A percentile compares a stretch with the other conserved stretches of the same genome.
These are phyloP conservation scores for Xylaria sp. DNA, from an alignment of 2,329 filamentous ascomycete genomes.

Conservation along the genomic window DNA sequence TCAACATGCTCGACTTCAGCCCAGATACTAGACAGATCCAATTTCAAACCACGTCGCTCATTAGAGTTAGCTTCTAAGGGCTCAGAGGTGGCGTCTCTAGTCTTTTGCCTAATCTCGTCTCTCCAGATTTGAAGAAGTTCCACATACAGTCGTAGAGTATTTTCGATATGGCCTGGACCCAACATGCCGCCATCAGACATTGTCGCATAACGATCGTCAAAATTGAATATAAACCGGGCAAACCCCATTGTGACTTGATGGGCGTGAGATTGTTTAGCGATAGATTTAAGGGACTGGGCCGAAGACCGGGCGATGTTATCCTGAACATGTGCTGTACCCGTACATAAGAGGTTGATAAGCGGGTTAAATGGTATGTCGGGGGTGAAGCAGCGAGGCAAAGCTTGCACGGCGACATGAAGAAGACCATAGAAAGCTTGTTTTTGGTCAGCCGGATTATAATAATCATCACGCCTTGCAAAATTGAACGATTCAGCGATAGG, in stretches of 20 bases:
- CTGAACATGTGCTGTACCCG: slow-evolving; percentile 95
- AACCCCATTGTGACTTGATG: slow-evolving; percentile 98
- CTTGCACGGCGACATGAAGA: slow-evolving; percentile 93
- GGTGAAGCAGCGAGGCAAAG: slow-evolving; percentile 91
- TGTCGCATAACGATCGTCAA: slow-evolving; percentile 95
- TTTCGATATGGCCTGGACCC: slow-evolving; percentile 93
- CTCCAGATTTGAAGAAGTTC: slow-evolving; percentile 97
- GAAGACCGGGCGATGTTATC: slow-evolving; percentile 92
- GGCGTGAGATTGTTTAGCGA: slow-evolving; percentile 90
- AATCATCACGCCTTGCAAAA: slow-evolving; percentile 85
- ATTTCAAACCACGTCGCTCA: slow-evolving; percentile 78
- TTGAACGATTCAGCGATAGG: slow-evolving; percentile 95
- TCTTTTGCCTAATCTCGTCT: slow-evolving; percentile 91
- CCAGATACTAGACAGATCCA: slow-evolving; percentile 88
- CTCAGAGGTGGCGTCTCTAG: slow-evolving; percentile 75
- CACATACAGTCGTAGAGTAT: slow-evolving; percentile 89
- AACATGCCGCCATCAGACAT: slow-evolving; percentile 99
- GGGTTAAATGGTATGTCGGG: slow-evolving; percentile 92
- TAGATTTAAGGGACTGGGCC: slow-evolving; percentile 91
- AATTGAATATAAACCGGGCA: slow-evolving; percentile 97
- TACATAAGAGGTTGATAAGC: slow-evolving; percentile 93
- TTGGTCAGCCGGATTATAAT: slow-evolving; percentile 76
- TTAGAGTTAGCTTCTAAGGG: slow-evolving; percentile 68
- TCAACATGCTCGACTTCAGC: slow-evolving; percentile 97
- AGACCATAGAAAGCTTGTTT: slow-evolving; percentile 96